Conservation (phyloP, 257 asterid genomes). For the Plantago major region DNA sequence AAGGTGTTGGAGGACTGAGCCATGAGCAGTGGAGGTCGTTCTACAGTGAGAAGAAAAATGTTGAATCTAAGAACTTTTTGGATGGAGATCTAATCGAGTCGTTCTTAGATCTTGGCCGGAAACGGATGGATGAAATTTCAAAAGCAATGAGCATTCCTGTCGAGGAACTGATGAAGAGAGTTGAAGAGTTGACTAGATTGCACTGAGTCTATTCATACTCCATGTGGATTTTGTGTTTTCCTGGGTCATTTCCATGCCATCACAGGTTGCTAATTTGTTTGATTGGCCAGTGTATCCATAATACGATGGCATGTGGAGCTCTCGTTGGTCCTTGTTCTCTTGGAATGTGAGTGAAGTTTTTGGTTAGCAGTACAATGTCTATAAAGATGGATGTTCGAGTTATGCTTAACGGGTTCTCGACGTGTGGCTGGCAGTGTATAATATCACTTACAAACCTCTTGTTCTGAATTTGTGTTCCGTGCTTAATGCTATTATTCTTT, state of each 20-base stretch:
- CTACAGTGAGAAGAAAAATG: slow-evolving; percentile 81
- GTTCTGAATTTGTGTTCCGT: no score
- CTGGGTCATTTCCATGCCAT: neutral
- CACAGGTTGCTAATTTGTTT: neutral
- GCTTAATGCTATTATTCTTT: no score
- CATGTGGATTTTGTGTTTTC: no score
- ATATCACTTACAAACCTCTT: no score
- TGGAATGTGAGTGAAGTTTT: no score
- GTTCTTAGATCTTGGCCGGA: slow-evolving; percentile 77
- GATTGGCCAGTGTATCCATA: no score
- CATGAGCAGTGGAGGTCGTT: slow-evolving; percentile 98
- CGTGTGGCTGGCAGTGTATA: no score
- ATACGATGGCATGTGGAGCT: no score
- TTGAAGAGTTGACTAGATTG: slow-evolving; percentile 89
- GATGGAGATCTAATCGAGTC: slow-evolving; percentile 95
- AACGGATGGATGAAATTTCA: slow-evolving; percentile 72
- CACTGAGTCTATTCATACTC: slow-evolving; percentile 35
- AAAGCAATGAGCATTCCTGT: slow-evolving; percentile 64
- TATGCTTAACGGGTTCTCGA: no score
- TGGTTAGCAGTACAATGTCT: no score
- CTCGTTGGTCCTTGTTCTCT: no score
- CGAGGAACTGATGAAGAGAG: slow-evolving; percentile 95
- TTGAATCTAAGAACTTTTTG: slow-evolving; percentile 73
- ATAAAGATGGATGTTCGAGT: no score
- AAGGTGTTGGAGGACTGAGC: slow-evolving; percentile 93